Evolutionary conservation across 805 yeast genomes (phyloP).

Genomic region (Hanseniaspora valbyensis): DNA sequence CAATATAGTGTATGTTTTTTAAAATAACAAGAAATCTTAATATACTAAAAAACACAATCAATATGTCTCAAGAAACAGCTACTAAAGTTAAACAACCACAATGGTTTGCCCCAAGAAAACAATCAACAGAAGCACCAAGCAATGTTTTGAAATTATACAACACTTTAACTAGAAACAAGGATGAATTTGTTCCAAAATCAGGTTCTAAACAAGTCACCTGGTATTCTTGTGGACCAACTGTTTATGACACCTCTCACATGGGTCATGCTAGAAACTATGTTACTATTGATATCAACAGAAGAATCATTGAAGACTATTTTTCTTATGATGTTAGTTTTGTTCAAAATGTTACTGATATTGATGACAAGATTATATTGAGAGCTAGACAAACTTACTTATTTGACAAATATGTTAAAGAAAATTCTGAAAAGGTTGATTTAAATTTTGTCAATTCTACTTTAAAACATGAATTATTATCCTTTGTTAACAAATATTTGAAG

Average conservation of each 20-base stretch:
- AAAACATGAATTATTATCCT: conserved; percentile 36
- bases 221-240: conserved; percentile 99
- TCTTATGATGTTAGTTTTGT: conserved; percentile 81
- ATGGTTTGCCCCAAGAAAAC: conserved; percentile 36
- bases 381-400: conserved; percentile 84
- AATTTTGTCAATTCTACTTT: conserved; percentile 33
- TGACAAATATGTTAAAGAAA: conserved; percentile 40
- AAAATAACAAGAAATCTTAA: not conserved
- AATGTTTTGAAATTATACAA: conserved; percentile 56
- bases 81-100: conserved; percentile 38
- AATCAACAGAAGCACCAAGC: conserved; percentile 17
- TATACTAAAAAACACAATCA: not conserved
- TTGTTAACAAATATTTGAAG: conserved; percentile 46
- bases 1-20: not conserved
- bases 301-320: conserved; percentile 80
- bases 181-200: conserved; percentile 58
- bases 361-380: conserved; percentile 88
- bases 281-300: conserved; percentile 81
- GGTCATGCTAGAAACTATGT: conserved; percentile 98
- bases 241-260: conserved; percentile 91
- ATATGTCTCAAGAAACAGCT: conserved; percentile 11
- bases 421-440: conserved; percentile 22
- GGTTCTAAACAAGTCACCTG: conserved; percentile 60
- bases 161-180: conserved; percentile 72
- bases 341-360: conserved; percentile 97